Percentiles rank a stretch among this genome's conserved stretches.
phyloP scores from a whole-genome alignment of 345 rosid species.

The Brassica carinata region DNA sequence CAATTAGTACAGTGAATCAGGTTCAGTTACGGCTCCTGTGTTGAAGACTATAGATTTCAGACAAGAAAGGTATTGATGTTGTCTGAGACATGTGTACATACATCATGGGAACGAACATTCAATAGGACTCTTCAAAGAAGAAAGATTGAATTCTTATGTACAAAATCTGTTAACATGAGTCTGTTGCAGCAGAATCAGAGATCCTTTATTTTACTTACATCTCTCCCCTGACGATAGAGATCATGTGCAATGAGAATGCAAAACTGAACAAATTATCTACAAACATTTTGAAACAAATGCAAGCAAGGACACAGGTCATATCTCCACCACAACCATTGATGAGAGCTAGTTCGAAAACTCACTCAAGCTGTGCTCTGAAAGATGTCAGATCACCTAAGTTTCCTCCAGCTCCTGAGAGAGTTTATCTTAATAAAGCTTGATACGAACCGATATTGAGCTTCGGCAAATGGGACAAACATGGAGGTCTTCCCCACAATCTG shows the following conservation, averaged over 20 bases:
- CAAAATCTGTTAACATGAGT: conserved; percentile 12
- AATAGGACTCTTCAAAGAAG: neutral
- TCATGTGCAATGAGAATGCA: conserved; percentile 16
- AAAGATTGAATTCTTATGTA: neutral
- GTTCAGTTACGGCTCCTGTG: neutral
- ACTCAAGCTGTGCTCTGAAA: neutral
- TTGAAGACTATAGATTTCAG: conserved; percentile 14
- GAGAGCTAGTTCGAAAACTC: conserved; percentile 7
- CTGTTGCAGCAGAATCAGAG: conserved; percentile 5
- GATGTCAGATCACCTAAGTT: conserved; percentile 7
- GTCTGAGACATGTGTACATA: conserved; percentile 11
- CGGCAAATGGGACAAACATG: conserved; percentile 80
- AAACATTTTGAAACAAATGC: conserved; percentile 16
- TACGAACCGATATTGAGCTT: conserved; percentile 59
- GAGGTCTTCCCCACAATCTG: conserved; percentile 80
- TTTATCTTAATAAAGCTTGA: conserved; percentile 64
- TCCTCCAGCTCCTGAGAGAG: conserved; percentile 15
- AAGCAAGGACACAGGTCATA: conserved; percentile 16
- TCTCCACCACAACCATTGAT: conserved; percentile 10
- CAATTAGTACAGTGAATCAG: conserved; percentile 7
- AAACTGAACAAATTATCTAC: conserved; percentile 25
- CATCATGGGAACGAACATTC: conserved; percentile 5
- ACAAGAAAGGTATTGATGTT: conserved; percentile 31
- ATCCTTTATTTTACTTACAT: conserved; percentile 28
- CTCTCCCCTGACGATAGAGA: neutral